phyloP scores from a whole-genome alignment of 2,329 filamentous ascomycete genomes.

The Eutypella sp. region DNA sequence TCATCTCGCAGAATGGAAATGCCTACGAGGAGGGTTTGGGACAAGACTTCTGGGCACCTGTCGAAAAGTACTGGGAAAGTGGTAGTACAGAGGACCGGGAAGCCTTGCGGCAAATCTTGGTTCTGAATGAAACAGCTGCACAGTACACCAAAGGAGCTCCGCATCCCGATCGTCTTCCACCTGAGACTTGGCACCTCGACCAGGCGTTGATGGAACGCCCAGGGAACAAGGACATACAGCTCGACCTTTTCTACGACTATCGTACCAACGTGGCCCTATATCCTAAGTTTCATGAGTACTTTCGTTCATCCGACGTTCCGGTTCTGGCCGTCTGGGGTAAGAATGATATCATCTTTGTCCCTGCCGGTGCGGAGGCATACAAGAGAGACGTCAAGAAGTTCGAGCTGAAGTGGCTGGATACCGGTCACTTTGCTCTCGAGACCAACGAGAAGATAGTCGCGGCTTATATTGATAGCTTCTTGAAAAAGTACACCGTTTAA shows the following conservation, averaged over 20 bases:
- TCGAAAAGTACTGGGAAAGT: conserved; percentile 41
- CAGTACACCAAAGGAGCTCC: conserved; percentile 40
- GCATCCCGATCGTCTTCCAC: conserved; percentile 30
- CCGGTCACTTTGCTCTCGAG: conserved; percentile 50
- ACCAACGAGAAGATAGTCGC: conserved; percentile 27
- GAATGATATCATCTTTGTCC: conserved; percentile 47
- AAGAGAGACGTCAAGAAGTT: conserved; percentile 42
- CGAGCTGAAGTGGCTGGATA: conserved; percentile 47
- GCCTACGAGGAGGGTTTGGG: conserved; percentile 53
- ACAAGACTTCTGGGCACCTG: conserved; percentile 42
- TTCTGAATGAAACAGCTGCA: conserved; percentile 33
- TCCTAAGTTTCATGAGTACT: conserved; percentile 50
- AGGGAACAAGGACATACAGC: conserved; percentile 47
- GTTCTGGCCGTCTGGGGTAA: conserved; percentile 55
- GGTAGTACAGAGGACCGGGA: conserved; percentile 30
- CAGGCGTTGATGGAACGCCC: conserved; percentile 44
- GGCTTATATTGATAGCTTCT: conserved; percentile 22
- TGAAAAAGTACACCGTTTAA: conserved; percentile 21
- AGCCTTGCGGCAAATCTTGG: conserved; percentile 30
- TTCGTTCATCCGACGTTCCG: conserved; percentile 45
- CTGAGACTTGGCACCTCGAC: conserved; percentile 46
- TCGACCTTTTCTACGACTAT: conserved; percentile 53
- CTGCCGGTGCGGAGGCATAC: conserved; percentile 49
- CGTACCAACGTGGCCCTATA: conserved; percentile 49
- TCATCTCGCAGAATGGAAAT: conserved; percentile 58